Evolutionary conservation across 176 grass and related monocot species (phyloP).

Genomic region (Tillandsia fasciculata): DNA sequence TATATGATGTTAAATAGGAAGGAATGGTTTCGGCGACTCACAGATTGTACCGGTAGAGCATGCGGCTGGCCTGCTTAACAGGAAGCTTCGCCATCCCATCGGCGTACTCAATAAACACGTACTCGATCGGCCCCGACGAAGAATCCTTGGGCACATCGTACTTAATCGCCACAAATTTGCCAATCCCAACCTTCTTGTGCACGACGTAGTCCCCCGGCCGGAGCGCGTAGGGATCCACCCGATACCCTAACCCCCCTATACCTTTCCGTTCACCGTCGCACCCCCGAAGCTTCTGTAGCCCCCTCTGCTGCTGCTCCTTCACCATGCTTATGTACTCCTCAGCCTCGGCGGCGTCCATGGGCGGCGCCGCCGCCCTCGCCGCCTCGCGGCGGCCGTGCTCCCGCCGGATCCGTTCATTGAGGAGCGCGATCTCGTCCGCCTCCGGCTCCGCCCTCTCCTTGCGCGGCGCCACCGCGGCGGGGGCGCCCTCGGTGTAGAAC

Average conservation of each 20-base stretch:
- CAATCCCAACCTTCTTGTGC: slow-evolving; percentile 92
- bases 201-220: slow-evolving; percentile 75
- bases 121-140: slow-evolving; percentile 30
- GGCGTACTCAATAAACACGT: slow-evolving; percentile 79
- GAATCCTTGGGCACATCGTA: slow-evolving; percentile 37
- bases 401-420: slow-evolving; percentile 57
- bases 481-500: slow-evolving; percentile 24
- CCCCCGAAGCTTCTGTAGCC: slow-evolving; percentile 14
- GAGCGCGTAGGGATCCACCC: slow-evolving; percentile 67
- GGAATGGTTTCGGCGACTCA: slow-evolving; percentile 22
- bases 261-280: slow-evolving; percentile 11
- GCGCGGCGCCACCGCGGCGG: neutral
- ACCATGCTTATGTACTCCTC: slow-evolving; percentile 48
- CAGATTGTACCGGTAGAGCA: slow-evolving; percentile 97
- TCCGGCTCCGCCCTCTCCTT: slow-evolving; percentile 12
- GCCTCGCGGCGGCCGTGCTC: slow-evolving; percentile 34
- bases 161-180: slow-evolving; percentile 75
- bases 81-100: slow-evolving; percentile 94
- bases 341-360: slow-evolving; percentile 47
- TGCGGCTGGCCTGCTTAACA: slow-evolving; percentile 58
- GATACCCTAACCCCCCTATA: slow-evolving; percentile 60
- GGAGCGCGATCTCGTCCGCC: slow-evolving; percentile 47
- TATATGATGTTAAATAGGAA: neutral
- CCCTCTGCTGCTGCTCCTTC: slow-evolving; percentile 23
- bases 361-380: neutral